Percentiles rank a stretch among this genome's conserved stretches.
These are phyloP conservation scores for Luvunga scandens DNA, from an alignment of 345 rosid species.

Conservation along the genomic window DNA sequence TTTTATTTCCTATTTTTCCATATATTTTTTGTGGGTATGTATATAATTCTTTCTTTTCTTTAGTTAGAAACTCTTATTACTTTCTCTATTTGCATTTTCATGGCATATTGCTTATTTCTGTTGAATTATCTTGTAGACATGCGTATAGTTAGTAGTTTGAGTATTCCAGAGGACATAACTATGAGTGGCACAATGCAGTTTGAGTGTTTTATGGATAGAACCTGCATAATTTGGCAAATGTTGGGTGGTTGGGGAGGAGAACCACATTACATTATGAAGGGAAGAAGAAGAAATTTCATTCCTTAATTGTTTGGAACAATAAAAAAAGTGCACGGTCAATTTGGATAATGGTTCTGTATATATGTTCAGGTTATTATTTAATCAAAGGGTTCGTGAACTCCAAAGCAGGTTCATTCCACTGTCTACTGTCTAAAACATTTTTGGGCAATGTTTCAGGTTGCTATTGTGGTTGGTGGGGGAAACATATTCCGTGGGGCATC, in stretches of 20 bases:
- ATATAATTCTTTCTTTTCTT: neutral
- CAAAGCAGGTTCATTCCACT: neutral
- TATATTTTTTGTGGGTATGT: neutral
- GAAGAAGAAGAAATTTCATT: neutral
- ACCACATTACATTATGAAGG: neutral
- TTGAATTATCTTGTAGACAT: neutral
- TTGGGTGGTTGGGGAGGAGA: neutral
- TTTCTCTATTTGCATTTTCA: constrained; percentile 6
- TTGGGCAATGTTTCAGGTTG: constrained; percentile 52
- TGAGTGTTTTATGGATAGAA: neutral
- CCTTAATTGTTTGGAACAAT: neutral
- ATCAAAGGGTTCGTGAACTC: neutral
- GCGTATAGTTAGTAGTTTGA: neutral
- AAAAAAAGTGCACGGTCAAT: neutral
- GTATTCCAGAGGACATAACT: neutral
- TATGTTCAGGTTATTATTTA: neutral
- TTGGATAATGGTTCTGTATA: neutral
- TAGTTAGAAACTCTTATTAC: neutral
- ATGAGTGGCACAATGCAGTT: neutral
- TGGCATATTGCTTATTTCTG: neutral
- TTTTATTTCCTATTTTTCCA: constrained; percentile 3
- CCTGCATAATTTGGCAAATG: neutral
- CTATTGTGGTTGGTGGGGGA: constrained; percentile 95
- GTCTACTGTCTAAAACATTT: neutral
- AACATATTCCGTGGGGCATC: constrained; percentile 92